Conservation (phyloP, 1,284 basidiomycete species). For the Ceratobasidium papillatum region DNA sequence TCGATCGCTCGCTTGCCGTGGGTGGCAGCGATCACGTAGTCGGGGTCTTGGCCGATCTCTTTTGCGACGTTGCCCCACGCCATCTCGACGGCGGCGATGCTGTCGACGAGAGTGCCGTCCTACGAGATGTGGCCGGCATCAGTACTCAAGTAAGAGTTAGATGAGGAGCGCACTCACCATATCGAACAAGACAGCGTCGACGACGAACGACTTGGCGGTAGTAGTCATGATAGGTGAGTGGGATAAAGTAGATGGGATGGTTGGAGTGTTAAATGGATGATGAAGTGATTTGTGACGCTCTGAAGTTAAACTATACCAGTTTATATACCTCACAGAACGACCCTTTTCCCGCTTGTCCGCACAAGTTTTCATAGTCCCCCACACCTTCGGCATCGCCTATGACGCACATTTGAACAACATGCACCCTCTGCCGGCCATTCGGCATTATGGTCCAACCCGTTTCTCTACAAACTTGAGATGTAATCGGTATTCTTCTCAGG, state of each 20-base stretch:
- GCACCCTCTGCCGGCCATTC: background rate
- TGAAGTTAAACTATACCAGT: background rate
- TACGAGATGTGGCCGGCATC: conserved; percentile 48
- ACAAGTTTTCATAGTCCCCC: no score
- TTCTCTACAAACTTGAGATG: background rate
- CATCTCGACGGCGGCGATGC: conserved; percentile 78
- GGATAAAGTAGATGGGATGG: conserved; percentile 13
- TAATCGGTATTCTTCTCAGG: background rate
- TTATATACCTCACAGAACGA: background rate
- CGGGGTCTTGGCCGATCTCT: conserved; percentile 72
- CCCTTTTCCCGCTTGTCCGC: background rate
- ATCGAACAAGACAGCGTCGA: conserved; percentile 75
- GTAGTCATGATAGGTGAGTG: conserved; percentile 48
- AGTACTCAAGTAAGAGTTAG: background rate
- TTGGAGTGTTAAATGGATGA: background rate
- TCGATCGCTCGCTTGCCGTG: conserved; percentile 79
- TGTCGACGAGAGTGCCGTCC: conserved; percentile 79
- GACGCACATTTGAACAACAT: background rate
- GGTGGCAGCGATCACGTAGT: conserved; percentile 72
- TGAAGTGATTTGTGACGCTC: background rate
- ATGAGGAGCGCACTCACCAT: conserved; percentile 61
- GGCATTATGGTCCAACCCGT: background rate
- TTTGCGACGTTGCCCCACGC: conserved; percentile 79
- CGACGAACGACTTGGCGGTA: conserved; percentile 55
- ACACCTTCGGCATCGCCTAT: background rate